A percentile compares a stretch with the other conserved stretches of the same genome.
phyloP scores from a whole-genome alignment of 371 early-diverging fungal species.

The Mucor saturninus region DNA sequence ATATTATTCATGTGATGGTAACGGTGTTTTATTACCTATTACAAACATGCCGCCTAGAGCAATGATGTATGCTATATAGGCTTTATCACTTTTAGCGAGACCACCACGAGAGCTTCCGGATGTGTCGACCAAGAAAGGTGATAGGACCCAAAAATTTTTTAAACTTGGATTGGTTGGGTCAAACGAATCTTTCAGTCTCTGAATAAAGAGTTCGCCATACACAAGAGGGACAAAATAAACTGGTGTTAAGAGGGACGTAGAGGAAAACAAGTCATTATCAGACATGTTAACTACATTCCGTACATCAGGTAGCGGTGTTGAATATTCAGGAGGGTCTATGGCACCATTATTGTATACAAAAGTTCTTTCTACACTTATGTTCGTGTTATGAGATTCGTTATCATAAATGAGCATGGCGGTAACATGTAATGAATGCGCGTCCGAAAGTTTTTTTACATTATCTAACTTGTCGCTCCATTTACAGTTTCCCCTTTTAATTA shows the following conservation, averaged over 20 bases:
- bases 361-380: conserved; percentile 6
- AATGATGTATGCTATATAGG: conserved; percentile 48
- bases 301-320: conserved; percentile 17
- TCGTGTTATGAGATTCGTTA: conserved; percentile 17
- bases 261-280: conserved; percentile 29
- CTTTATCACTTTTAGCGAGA: conserved; percentile 28
- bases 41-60: conserved; percentile 42
- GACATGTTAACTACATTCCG: conserved; percentile 28
- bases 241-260: conserved; percentile 4
- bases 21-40: conserved; percentile 33
- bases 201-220: conserved; percentile 25
- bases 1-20: background rate
- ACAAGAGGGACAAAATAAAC: conserved; percentile 31
- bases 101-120: background rate
- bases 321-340: conserved; percentile 4
- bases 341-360: conserved; percentile 6
- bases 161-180: conserved; percentile 13
- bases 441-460: conserved; percentile 17
- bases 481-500: conserved; percentile 35
- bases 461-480: conserved; percentile 36
- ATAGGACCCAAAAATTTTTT: conserved; percentile 20
- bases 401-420: conserved; percentile 35
- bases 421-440: conserved; percentile 12
- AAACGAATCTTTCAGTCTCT: conserved; percentile 12
- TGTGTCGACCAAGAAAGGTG: conserved; percentile 16